Base-by-base conservation (phyloP, 148 eudicot species). In the Vaccinium myrtillus region DNA sequence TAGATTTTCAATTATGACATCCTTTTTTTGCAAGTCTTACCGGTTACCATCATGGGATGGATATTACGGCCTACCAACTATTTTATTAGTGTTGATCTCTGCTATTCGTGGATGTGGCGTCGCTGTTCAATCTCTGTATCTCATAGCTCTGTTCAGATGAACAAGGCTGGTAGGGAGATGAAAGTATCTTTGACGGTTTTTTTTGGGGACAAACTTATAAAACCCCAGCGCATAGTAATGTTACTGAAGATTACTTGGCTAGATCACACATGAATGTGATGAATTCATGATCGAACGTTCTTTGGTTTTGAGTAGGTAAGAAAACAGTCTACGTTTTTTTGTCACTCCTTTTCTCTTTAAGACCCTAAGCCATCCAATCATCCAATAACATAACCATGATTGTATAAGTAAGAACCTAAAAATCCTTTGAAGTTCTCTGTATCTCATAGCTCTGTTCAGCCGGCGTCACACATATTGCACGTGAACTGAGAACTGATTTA, bases 1-100 rank as follows among this genome's bases (percentile, higher is more conserved):
- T 59, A 80, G 27, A 12, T 61, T 80, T 21, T 80, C 73, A 80
- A 58, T 59, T 59, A 21, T 59, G n/a, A 77, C 18, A 15, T 16
- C 8, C 7, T 77, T 75, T 46, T 32, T 39, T 36, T 19, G 27
- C 19, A 75, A 19, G 18, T 51, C 39, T 15, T 77, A 30, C 30
- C 30, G 30, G 30, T 30, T 30, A 77, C 59, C 39, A 0, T 63
- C 25, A 63, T 6, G 69, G 27, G 27, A 63, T 21, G 67, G 19
- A 59, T 19, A 59, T 59, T 21, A 19, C 65, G 19, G 65, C 65
- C 23, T 19, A 1, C n/a, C 2, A 18, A 21, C 65, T 59, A 5
- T 59, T 59, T 15, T 55, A 55, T 13, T 59, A 61, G 25, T 61
- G 69, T 58, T 58, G 63, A 58, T 58, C 63, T 16, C 63, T n/a